A percentile compares a stretch with the other conserved stretches of the same genome.
phyloP scores from a whole-genome alignment of 495 filamentous ascomycete species.

The Astrocystis sublimbata region DNA sequence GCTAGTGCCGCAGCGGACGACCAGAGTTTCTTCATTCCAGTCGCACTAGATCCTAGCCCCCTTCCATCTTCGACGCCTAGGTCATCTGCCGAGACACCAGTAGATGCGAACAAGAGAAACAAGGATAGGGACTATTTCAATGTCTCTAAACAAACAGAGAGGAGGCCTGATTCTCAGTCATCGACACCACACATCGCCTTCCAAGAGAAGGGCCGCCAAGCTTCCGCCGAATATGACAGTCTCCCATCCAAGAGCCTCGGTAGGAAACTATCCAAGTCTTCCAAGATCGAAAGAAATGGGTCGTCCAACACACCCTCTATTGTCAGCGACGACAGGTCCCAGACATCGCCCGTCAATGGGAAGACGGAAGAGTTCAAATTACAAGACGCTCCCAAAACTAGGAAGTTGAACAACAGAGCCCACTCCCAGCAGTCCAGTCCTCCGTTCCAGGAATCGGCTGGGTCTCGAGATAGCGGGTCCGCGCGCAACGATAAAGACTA shows the following conservation, averaged over 20 bases:
- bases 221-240: conserved; percentile 52
- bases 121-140: conserved; percentile 59
- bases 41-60: conserved; percentile 83
- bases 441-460: conserved; percentile 30
- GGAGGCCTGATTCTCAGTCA: conserved; percentile 43
- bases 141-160: conserved; percentile 36
- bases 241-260: conserved; percentile 41
- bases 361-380: conserved; percentile 65
- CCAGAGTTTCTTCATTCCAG: conserved; percentile 84
- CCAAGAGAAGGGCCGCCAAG: conserved; percentile 78
- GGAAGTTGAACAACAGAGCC: conserved; percentile 62
- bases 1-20: conserved; percentile 46
- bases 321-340: conserved; percentile 41
- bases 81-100: conserved; percentile 51
- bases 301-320: conserved; percentile 41
- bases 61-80: conserved; percentile 62
- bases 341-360: conserved; percentile 37
- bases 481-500: conserved; percentile 35
- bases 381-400: conserved; percentile 71
- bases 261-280: conserved; percentile 49
- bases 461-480: conserved; percentile 29
- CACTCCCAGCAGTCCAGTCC: conserved; percentile 63
- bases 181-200: conserved; percentile 87
- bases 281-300: conserved; percentile 37
- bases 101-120: conserved; percentile 42